Evolutionary conservation across 2,329 filamentous ascomycete genomes (phyloP), one percentile per base, ranked within the genome.

Genomic region (Xylariomycetidae sp.): DNA sequence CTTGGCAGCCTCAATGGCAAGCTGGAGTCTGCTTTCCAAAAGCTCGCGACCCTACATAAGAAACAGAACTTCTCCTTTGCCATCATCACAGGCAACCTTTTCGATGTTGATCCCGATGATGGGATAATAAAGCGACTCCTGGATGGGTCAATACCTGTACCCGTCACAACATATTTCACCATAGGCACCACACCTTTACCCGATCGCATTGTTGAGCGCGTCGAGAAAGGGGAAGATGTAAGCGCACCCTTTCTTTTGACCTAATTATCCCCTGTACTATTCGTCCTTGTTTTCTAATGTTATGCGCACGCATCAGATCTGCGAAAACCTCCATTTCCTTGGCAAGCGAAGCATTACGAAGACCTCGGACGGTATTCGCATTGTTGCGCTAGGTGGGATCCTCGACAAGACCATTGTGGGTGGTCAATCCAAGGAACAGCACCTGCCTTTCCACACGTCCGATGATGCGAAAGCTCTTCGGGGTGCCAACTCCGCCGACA

Each of bases 61-160:
- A 97, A 96, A 63, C 92, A 96, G 56, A 74, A 72, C 52, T 97
- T 98, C 58, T 73, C 85, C 11, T 84, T 96, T 50, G 88, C 86
- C 12, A 79, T 98, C 35, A 66, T 95, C 19, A 77, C 80, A 8
- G 92, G 92, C 34, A 84, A 96, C 53, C 70, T 97, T 6, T 97
- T 97, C 53, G 67, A 72, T 13, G 63, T 72, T 27, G 62, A 68
- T 1, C 70, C 80, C 28, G 73, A 84, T 33, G 69, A 80, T 25
- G 69, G 76, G 10, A 56, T 62, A 8, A 62, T 92, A 5, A 63
- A 69, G 9, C 71, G 75, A 8, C 72, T 98, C 4, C 62, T 97
- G 1, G 63, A 75, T 16, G 88, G 88, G n/a, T 69, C 74, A 9
- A 80, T 94, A 33, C 56, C 69, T 15, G 69, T 97, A 4, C 82